A percentile compares a stretch with the other conserved stretches of the same genome.
Conservation (phyloP, 2,329 filamentous ascomycete species). For the Leptographium galeiforme region DNA sequence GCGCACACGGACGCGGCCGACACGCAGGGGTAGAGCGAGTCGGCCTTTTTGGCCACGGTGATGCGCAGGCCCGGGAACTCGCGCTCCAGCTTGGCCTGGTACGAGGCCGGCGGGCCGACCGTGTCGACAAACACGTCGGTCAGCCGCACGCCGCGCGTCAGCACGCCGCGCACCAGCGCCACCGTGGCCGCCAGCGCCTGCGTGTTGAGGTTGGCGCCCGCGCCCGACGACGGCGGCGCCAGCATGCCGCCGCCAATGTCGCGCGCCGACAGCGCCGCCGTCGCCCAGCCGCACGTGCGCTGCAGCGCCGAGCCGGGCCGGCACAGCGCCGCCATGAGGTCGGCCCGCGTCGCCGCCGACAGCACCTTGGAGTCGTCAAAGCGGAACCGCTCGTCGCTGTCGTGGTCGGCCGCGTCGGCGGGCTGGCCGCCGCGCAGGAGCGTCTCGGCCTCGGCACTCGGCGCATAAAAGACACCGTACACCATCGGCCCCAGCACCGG, state of each 20-base stretch:
- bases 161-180: conserved; percentile 62
- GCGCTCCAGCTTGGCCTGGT: conserved; percentile 72
- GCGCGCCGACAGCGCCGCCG: conserved; percentile 65
- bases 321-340: conserved; percentile 59
- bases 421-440: conserved; percentile 45
- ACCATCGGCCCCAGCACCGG: conserved; percentile 80
- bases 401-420: neutral
- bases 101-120: conserved; percentile 67
- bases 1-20: conserved; percentile 89
- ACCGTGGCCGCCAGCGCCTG: conserved; percentile 92
- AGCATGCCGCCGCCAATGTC: conserved; percentile 75
- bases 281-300: conserved; percentile 65
- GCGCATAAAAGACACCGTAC: conserved; percentile 62
- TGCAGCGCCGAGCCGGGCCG: conserved; percentile 36
- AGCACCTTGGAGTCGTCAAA: conserved; percentile 95
- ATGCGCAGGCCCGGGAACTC: conserved; percentile 68
- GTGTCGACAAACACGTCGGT: conserved; percentile 91
- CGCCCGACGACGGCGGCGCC: conserved; percentile 38
- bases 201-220: conserved; percentile 80
- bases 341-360: conserved; percentile 62
- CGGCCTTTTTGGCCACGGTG: conserved; percentile 80
- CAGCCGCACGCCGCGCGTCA: conserved; percentile 67
- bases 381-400: conserved; percentile 46
- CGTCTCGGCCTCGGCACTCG: conserved; percentile 53
- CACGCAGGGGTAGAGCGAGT: conserved; percentile 83